phyloP scores from a whole-genome alignment of 2,329 filamentous ascomycete genomes.

The Fusarium globosum region DNA sequence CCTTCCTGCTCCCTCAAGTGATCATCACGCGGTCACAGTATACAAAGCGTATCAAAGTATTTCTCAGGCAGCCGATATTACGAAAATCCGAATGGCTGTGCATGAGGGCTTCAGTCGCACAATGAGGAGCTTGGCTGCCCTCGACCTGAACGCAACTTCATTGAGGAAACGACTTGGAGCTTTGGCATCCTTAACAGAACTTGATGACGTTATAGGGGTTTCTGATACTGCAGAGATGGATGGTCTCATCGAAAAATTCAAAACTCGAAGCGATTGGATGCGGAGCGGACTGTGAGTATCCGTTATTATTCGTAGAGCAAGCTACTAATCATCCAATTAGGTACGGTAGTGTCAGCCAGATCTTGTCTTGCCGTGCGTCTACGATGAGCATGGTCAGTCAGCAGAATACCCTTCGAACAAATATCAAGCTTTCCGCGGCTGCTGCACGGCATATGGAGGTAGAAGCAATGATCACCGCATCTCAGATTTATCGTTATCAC shows the following conservation, averaged over 20 bases:
- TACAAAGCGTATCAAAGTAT: conserved; percentile 87
- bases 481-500: conserved; percentile 81
- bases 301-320: background rate
- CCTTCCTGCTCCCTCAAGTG: conserved; percentile 75
- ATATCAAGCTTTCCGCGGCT: conserved; percentile 68
- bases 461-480: conserved; percentile 79
- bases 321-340: conserved; percentile 52
- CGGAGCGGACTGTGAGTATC: conserved; percentile 77
- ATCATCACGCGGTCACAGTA: conserved; percentile 73
- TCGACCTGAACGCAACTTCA: conserved; percentile 61
- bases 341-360: conserved; percentile 80
- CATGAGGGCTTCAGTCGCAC: conserved; percentile 71
- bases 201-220: conserved; percentile 79
- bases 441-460: conserved; percentile 79
- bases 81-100: conserved; percentile 65
- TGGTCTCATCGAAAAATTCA: conserved; percentile 71
- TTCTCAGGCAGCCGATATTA: conserved; percentile 70
- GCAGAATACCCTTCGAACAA: conserved; percentile 70
- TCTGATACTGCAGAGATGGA: conserved; percentile 69
- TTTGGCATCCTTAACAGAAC: conserved; percentile 80
- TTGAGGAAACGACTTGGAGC: conserved; percentile 68
- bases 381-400: conserved; percentile 83
- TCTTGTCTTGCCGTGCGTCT: conserved; percentile 85
- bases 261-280: conserved; percentile 80
- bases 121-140: conserved; percentile 66